Conservation (phyloP, 108 stramenopile genomes). For the Pseudonitzschia pungens region DNA sequence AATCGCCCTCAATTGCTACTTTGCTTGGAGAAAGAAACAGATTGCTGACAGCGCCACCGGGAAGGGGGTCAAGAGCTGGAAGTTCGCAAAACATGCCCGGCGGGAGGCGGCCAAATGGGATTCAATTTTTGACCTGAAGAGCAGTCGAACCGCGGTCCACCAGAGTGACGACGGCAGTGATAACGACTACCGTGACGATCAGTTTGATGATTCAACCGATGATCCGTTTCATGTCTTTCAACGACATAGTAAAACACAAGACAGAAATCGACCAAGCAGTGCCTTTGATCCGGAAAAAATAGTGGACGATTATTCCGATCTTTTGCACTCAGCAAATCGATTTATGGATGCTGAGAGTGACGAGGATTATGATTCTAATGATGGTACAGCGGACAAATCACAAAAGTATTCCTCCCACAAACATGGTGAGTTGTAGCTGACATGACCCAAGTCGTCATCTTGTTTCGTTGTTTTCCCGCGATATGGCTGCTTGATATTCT, state of each 20-base stretch:
- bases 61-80: not conserved
- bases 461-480: not conserved
- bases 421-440: not conserved
- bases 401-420: not conserved
- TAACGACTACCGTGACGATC: not conserved
- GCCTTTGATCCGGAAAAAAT: not conserved
- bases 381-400: not conserved
- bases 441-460: not conserved
- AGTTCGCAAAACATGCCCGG: conserved; percentile 9
- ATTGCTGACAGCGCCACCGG: not conserved
- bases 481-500: not conserved
- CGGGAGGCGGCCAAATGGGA: not conserved
- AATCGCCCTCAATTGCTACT: conserved; percentile 52
- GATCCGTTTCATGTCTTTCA: conserved; percentile 21
- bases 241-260: not conserved
- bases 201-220: conserved; percentile 16
- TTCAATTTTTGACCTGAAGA: not conserved
- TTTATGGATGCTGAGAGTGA: conserved; percentile 33
- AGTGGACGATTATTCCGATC: not conserved
- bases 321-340: conserved; percentile 3
- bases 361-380: not conserved
- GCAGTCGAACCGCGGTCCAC: not conserved
- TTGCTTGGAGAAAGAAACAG: conserved; percentile 24
- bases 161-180: not conserved
- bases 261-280: not conserved